Evolutionary conservation across 306 rosid genomes (phyloP), one percentile per base, ranked within the genome.

Genomic region (Vigna radiata): DNA sequence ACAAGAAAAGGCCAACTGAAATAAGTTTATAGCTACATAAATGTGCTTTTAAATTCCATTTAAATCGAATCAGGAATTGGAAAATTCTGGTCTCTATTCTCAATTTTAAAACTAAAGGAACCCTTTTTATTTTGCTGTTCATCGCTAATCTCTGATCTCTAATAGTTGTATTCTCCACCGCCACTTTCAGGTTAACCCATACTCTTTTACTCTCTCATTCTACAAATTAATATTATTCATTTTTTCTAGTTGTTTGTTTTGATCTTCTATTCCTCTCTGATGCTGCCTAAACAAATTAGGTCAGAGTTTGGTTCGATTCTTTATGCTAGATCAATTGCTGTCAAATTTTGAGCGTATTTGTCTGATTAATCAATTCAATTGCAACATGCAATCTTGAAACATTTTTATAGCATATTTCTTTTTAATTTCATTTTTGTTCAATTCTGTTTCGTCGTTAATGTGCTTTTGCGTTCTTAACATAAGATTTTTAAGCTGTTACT

Each of bases 181-280:
- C 19, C 36, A 7, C 37, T 78, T 70, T 47, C 77, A 78, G 82
- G 82, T 70, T 47, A 70, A 48, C 71, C 72, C 77, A 70, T 70
- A 33, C 3, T 52, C 73, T 46, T 29, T 0, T 56, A 13, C 6
- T 67, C 15, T 63, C 4, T 15, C 5, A 15, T 13, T 43, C 25
- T 25, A 9, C 19, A 18, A 13, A 27, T 43, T 2, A 1, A n/a
- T 36, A 7, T 44, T 23, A 2, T 44, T 43, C 2, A 46, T 21
- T 6, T 56, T 5, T 1, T 1, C n/a, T n/a, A n/a, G n/a, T 43
- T 3, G 0, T 19, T 19, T 31, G 2, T 27, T 6, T 29, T 17
- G 13, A 33, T 31, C 15, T 55, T 54, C 31, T 60, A 44, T 56
- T 58, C 2, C 17, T 8, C 5, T 27, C 25, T 16, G 53, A 33